phyloP scores from a whole-genome alignment of 2,329 filamentous ascomycete genomes.

The Colletotrichum liriopes region DNA sequence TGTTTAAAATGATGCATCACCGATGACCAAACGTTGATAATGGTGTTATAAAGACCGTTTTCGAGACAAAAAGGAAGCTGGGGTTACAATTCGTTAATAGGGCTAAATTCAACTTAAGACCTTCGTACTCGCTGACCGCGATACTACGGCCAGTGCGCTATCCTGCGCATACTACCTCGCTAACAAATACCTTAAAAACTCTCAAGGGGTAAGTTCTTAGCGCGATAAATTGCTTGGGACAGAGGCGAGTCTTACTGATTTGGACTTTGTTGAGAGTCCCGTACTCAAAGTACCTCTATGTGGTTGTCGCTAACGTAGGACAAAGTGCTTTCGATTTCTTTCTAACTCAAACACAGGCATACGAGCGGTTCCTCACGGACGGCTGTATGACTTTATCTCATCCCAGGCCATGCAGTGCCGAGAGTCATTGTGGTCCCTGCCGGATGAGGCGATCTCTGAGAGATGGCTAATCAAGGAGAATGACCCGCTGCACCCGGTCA shows the following conservation, averaged over 20 bases:
- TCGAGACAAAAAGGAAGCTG: not conserved
- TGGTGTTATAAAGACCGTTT: no score
- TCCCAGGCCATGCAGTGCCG: conserved; percentile 50
- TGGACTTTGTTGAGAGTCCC: conserved; percentile 59
- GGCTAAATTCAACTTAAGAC: conserved; percentile 50
- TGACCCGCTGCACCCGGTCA: conserved; percentile 54
- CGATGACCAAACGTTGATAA: no score
- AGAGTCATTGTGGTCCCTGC: conserved; percentile 55
- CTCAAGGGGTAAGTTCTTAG: conserved; percentile 49
- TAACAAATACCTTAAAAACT: conserved; percentile 45
- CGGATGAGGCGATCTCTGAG: conserved; percentile 58
- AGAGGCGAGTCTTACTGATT: conserved; percentile 54
- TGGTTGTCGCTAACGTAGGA: conserved; percentile 61
- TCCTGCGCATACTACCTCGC: conserved; percentile 47
- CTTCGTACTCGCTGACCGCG: conserved; percentile 53
- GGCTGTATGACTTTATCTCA: conserved; percentile 50
- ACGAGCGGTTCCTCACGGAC: conserved; percentile 58
- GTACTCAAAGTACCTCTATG: conserved; percentile 65
- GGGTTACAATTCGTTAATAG: conserved; percentile 19
- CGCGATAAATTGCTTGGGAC: conserved; percentile 62
- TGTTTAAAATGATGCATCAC: no score
- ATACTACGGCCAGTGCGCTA: conserved; percentile 51
- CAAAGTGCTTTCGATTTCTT: conserved; percentile 52
- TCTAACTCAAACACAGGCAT: conserved; percentile 59
- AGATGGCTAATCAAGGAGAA: conserved; percentile 55